Percentiles rank a stretch among this genome's conserved stretches.
Conservation (phyloP, 2,329 filamentous ascomycete species). For the Berkeleyomyces basicola region DNA sequence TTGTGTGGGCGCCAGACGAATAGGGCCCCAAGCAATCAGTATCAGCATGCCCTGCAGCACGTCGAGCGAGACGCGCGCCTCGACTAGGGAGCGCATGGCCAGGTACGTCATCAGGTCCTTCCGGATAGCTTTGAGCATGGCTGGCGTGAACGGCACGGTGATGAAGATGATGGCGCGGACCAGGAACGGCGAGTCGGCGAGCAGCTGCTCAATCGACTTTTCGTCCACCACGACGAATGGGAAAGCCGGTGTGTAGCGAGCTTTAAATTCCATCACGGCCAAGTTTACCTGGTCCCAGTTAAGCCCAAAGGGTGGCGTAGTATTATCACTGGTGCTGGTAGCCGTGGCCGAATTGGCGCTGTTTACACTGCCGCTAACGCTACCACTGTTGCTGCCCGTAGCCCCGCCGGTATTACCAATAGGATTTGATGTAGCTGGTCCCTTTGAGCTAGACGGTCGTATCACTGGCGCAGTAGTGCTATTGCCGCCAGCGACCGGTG, state of each 20-base stretch:
- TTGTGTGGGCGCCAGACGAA: slow-evolving; percentile 7
- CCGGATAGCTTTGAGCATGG: slow-evolving; percentile 24
- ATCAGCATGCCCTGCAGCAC: slow-evolving; percentile 31
- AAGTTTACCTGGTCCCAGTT: slow-evolving; percentile 25
- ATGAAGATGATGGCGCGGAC: slow-evolving; percentile 25
- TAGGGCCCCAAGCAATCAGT: slow-evolving; percentile 28
- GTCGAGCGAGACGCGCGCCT: slow-evolving; percentile 26
- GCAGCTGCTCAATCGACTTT: slow-evolving; percentile 19
- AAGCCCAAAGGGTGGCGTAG: slow-evolving; percentile 21
- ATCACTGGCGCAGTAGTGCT: not conserved
- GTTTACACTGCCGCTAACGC: not conserved
- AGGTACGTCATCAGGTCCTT: slow-evolving; percentile 27
- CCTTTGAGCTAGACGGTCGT: not conserved
- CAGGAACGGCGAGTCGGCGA: slow-evolving; percentile 23
- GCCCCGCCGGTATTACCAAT: not conserved
- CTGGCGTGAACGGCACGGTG: slow-evolving; percentile 19
- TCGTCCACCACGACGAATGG: slow-evolving; percentile 24
- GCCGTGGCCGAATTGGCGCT: not conserved
- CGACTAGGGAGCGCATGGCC: slow-evolving; percentile 26
- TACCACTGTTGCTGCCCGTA: not conserved
- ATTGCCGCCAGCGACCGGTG: not conserved
- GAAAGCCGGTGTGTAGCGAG: slow-evolving; percentile 22
- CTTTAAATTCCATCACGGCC: slow-evolving; percentile 22
- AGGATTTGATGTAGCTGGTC: slow-evolving; percentile 2
- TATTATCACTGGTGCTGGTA: not conserved